Percentiles rank a stretch among this genome's conserved stretches.
Evolutionary conservation across 176 grass and related monocot genomes (phyloP).

Genomic region (Cenchrus americanus): DNA sequence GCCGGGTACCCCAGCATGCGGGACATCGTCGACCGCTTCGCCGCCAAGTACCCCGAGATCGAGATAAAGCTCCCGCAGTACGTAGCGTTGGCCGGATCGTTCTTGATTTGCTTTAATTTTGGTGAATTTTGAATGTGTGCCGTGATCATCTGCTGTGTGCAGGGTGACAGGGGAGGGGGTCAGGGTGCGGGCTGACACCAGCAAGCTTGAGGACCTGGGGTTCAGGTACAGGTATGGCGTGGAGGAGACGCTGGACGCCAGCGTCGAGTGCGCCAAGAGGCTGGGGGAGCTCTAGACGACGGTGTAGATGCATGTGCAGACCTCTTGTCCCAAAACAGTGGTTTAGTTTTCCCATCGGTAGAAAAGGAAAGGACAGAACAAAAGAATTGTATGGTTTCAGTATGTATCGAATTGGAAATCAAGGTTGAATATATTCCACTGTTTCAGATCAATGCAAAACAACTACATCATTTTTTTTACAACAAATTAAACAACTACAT

Average conservation of each 20-base stretch:
- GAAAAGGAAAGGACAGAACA: no score
- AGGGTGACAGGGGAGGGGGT: constrained; percentile 49
- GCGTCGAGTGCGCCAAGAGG: constrained; percentile 60
- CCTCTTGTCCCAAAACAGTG: neutral
- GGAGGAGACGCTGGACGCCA: constrained; percentile 56
- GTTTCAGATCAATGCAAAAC: no score
- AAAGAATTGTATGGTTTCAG: no score
- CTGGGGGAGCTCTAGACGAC: constrained; percentile 39
- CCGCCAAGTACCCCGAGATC: constrained; percentile 38
- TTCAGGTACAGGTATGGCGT: constrained; percentile 61
- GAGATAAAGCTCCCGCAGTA: constrained; percentile 59
- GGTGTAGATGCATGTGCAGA: neutral
- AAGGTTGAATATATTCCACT: no score
- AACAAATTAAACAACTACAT: no score
- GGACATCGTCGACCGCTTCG: constrained; percentile 44
- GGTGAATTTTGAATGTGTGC: neutral
- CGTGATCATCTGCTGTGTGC: neutral
- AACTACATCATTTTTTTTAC: no score
- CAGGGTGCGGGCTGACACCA: constrained; percentile 43
- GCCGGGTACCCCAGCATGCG: constrained; percentile 47
- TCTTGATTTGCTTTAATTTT: neutral
- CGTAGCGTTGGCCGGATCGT: neutral
- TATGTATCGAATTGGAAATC: no score
- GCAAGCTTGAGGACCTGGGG: constrained; percentile 58
- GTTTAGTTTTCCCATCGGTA: no score